phyloP scores from a whole-genome alignment of 1,284 basidiomycete genomes.

The Cystobasidiaceae sp. region DNA sequence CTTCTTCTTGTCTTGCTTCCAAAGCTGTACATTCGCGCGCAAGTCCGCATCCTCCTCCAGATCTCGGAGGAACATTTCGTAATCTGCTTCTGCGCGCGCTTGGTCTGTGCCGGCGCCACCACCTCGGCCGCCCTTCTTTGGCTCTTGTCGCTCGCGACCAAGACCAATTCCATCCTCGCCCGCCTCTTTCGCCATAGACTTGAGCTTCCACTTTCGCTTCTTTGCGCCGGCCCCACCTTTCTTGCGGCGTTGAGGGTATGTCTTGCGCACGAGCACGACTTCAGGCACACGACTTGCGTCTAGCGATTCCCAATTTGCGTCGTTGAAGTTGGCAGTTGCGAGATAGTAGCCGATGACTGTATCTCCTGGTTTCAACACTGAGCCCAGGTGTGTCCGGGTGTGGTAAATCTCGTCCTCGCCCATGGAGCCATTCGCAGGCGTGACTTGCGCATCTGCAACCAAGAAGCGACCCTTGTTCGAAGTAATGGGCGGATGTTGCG shows the following conservation, averaged over 20 bases:
- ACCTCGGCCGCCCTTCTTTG: slow-evolving; percentile 38
- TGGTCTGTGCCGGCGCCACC: slow-evolving; percentile 63
- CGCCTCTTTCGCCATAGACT: slow-evolving; percentile 89
- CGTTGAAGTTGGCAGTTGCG: slow-evolving; percentile 87
- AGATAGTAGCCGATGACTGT: slow-evolving; percentile 87
- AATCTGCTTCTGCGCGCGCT: slow-evolving; percentile 92
- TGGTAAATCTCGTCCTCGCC: slow-evolving; percentile 82
- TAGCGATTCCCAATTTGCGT: slow-evolving; percentile 69
- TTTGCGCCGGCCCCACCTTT: slow-evolving; percentile 57
- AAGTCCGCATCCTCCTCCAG: slow-evolving; percentile 95
- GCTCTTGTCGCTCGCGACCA: slow-evolving; percentile 52
- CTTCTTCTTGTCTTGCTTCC: slow-evolving; percentile 61
- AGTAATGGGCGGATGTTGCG: slow-evolving; percentile 52
- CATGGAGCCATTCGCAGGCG: slow-evolving; percentile 68
- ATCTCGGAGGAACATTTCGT: slow-evolving; percentile 91
- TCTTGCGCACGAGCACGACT: slow-evolving; percentile 89
- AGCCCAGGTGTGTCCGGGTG: slow-evolving; percentile 92
- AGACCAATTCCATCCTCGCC: slow-evolving; percentile 58
- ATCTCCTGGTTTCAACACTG: slow-evolving; percentile 91
- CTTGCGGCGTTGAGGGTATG: slow-evolving; percentile 90
- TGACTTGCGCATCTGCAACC: slow-evolving; percentile 90
- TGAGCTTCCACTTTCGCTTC: slow-evolving; percentile 78
- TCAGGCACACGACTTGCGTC: slow-evolving; percentile 67
- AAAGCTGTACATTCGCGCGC: slow-evolving; percentile 81
- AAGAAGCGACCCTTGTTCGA: slow-evolving; percentile 53